Conservation (phyloP, 352 stramenopile species). For the Phytophthora hybrid region DNA sequence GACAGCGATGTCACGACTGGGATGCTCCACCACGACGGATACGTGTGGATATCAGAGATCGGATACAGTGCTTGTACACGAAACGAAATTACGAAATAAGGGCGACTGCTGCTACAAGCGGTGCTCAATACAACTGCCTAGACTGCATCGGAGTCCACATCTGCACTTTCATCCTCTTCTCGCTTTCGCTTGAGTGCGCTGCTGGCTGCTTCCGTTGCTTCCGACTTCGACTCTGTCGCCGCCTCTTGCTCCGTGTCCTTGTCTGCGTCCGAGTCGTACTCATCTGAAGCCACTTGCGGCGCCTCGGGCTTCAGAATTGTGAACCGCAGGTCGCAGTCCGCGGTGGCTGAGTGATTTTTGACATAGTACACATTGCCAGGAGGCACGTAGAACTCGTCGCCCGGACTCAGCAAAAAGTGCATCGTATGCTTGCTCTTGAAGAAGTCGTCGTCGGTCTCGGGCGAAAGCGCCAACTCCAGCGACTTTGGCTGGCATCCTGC, state of each 20-base stretch:
- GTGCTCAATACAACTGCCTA: slow-evolving; percentile 17
- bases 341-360: slow-evolving; percentile 94
- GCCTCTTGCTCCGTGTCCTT: slow-evolving; percentile 20
- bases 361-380: slow-evolving; percentile 97
- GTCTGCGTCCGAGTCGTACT: slow-evolving; percentile 35
- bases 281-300: slow-evolving; percentile 16
- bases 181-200: slow-evolving; percentile 41
- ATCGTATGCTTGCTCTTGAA: slow-evolving; percentile 93
- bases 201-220: slow-evolving; percentile 16
- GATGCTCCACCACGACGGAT: slow-evolving; percentile 5
- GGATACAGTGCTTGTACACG: slow-evolving; percentile 12
- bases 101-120: slow-evolving; percentile 7
- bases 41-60: slow-evolving; percentile 20
- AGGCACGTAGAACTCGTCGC: slow-evolving; percentile 98
- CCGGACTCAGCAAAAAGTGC: slow-evolving; percentile 93
- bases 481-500: slow-evolving; percentile 86
- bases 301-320: slow-evolving; percentile 93
- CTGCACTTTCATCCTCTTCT: slow-evolving; percentile 27
- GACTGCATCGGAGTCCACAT: slow-evolving; percentile 30
- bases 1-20: neutral
- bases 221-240: slow-evolving; percentile 10
- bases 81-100: slow-evolving; percentile 27
- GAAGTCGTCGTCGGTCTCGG: slow-evolving; percentile 76
- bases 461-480: slow-evolving; percentile 78
- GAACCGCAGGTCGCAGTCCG: slow-evolving; percentile 93